Percentiles rank a stretch among this genome's conserved stretches.
These are phyloP conservation scores for Cladosporium halotolerans DNA, from an alignment of 2,329 filamentous ascomycete genomes.

Conservation along the genomic window DNA sequence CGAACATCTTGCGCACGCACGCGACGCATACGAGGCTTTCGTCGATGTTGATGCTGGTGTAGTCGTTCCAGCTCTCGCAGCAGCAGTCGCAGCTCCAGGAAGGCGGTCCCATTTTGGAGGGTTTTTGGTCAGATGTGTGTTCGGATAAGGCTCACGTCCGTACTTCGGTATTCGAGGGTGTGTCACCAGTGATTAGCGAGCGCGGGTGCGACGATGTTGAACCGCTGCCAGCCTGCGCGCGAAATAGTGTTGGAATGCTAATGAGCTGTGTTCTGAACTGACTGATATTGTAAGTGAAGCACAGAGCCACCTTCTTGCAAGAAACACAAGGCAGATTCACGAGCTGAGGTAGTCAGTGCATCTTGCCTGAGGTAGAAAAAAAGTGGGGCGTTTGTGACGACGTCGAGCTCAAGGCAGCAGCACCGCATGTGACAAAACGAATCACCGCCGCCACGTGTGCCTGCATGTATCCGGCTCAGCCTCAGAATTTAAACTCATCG, in stretches of 20 bases:
- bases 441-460: background rate
- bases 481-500: too few relatives aligned
- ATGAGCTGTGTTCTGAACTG: too few relatives aligned
- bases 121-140: background rate
- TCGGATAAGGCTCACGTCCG: too few relatives aligned
- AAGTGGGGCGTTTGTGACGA: background rate
- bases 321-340: too few relatives aligned
- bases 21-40: background rate
- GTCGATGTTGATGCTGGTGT: slow-evolving; percentile 5
- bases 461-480: background rate
- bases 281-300: too few relatives aligned
- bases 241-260: too few relatives aligned
- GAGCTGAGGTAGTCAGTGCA: too few relatives aligned
- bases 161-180: background rate
- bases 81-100: background rate
- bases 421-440: background rate
- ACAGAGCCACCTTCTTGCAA: too few relatives aligned
- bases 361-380: background rate
- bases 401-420: background rate
- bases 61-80: background rate
- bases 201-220: too few relatives aligned
- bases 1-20: slow-evolving; percentile 1
- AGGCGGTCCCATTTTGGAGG: background rate
- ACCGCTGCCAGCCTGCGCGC: too few relatives aligned
- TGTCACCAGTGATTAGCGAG: background rate